phyloP scores from a whole-genome alignment of 345 rosid genomes.

The Clarkia xantiana region DNA sequence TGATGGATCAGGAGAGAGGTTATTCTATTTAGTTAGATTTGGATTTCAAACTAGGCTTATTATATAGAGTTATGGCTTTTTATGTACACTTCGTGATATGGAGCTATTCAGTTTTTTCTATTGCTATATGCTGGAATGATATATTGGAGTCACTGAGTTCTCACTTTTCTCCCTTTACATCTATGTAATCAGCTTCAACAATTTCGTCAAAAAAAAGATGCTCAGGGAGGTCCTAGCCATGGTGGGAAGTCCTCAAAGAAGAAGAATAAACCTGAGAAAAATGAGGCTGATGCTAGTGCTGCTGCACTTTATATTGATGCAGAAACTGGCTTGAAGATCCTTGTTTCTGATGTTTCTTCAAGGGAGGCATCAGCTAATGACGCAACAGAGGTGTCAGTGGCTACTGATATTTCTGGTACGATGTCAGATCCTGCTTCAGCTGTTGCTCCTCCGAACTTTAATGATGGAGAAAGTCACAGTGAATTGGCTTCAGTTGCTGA shows the following conservation, averaged over 20 bases:
- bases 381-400: slow-evolving; percentile 6
- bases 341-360: slow-evolving; percentile 7
- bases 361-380: neutral
- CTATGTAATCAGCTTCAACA: slow-evolving; percentile 65
- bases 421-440: slow-evolving; percentile 1
- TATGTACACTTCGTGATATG: neutral
- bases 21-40: no score
- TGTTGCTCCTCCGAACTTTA: neutral
- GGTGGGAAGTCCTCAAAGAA: slow-evolving; percentile 66
- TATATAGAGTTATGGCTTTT: no score
- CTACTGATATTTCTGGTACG: slow-evolving; percentile 1
- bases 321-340: slow-evolving; percentile 14
- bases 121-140: neutral
- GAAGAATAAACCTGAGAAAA: slow-evolving; percentile 40
- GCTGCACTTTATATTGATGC: slow-evolving; percentile 19
- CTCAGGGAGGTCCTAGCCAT: slow-evolving; percentile 54
- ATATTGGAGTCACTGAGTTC: neutral
- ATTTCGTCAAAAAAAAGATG: slow-evolving; percentile 84
- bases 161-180: slow-evolving; percentile 7
- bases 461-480: slow-evolving; percentile 5
- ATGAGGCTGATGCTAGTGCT: slow-evolving; percentile 35
- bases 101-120: neutral
- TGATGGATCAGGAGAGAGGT: no score
- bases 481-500: slow-evolving; percentile 15
- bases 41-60: no score